These are phyloP conservation scores for Aurantiochytrium sp. DNA, from an alignment of 108 stramenopile genomes.

Conservation along the genomic window DNA sequence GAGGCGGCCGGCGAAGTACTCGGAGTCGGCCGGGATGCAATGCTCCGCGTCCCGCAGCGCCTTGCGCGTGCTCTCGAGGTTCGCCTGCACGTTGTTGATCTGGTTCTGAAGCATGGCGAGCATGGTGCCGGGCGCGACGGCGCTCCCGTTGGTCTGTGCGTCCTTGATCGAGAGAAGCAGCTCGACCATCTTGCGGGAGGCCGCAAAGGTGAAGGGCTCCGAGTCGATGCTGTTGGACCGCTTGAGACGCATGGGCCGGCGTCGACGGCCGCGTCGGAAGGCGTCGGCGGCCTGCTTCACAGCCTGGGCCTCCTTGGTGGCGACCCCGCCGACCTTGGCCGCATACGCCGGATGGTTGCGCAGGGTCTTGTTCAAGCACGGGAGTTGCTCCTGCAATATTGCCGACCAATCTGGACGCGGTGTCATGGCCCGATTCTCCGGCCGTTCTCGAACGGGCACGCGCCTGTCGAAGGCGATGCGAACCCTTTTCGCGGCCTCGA, in stretches of 20 bases:
- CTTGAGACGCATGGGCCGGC: background rate
- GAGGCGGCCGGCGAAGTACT: background rate
- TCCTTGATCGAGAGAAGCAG: background rate
- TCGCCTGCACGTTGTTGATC: background rate
- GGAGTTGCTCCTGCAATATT: background rate
- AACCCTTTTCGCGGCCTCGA: background rate
- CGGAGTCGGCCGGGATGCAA: background rate
- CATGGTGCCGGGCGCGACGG: background rate
- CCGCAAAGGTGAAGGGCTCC: slow-evolving; percentile 5
- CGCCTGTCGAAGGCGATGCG: background rate
- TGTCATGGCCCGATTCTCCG: background rate
- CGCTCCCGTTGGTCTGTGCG: background rate
- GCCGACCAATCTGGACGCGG: background rate
- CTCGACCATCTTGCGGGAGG: background rate
- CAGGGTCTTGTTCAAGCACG: background rate
- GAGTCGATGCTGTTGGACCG: background rate
- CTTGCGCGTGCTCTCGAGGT: background rate
- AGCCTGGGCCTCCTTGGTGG: background rate
- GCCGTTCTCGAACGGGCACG: background rate
- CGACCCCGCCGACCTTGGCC: background rate
- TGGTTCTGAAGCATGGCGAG: background rate
- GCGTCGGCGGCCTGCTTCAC: background rate
- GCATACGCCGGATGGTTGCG: background rate
- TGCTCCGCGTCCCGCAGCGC: background rate
- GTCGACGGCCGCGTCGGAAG: background rate